Base-by-base conservation (phyloP, 352 stramenopile species). In the Pythium plurisporium region DNA sequence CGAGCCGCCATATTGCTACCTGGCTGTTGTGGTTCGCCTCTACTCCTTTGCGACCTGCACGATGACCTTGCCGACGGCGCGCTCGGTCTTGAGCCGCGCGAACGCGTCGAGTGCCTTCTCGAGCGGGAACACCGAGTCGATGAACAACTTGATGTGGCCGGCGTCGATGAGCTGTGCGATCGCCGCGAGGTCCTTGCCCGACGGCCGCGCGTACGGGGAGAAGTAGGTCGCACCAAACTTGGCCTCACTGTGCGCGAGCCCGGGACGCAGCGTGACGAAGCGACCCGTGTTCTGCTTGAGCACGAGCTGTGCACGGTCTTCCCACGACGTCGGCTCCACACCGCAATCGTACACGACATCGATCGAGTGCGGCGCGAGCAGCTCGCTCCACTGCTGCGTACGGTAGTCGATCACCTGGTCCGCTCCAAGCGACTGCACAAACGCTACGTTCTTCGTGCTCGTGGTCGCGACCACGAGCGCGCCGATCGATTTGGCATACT, bases 1-100 rank as follows among this genome's bases (percentile, higher is more conserved):
- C 33, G 74, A 31, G 3, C 30, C n/a, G 2, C 81, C 40, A 4
- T 51, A 64, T 30, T 79, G 72, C 55, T 74, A 76, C 33, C 67
- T 75, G 0, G 75, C n/a, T n/a, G n/a, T n/a, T n/a, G n/a, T n/a
- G n/a, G n/a, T n/a, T n/a, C n/a, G n/a, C n/a, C n/a, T n/a, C n/a
- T n/a, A n/a, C n/a, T n/a, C n/a, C n/a, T 86, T 3, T n/a, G 44
- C 25, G 10, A 87, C 69, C 29, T 79, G 66, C 17, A 87, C 67
- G 8, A 87, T 62, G 26, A 89, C 82, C 62, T 90, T 90, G 60
- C 80, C 80, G 37, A 65, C 67, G 0, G 75, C 68, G 22, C 70
- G 76, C 37, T 68, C 55, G 1, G 55, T 64, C 66, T 86, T 86
- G 3, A 81, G 59, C 25, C 73, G 65, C n/a, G 51, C 30, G 38